These are phyloP conservation scores for Neurospora tetrasperma DNA, from an alignment of 495 filamentous ascomycete species.

Conservation along the genomic window DNA sequence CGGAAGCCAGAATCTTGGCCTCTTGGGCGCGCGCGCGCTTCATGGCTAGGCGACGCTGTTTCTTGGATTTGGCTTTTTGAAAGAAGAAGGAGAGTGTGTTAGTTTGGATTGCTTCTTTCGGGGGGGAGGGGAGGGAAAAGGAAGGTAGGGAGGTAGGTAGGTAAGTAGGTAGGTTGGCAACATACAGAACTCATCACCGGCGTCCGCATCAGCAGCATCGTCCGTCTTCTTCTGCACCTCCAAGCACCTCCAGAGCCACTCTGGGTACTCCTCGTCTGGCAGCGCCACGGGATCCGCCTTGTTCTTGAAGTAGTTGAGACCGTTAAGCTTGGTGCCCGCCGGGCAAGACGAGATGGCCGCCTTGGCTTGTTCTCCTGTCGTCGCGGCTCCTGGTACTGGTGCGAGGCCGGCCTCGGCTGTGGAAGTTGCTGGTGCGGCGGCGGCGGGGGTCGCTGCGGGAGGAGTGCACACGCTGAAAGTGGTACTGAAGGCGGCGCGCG, in stretches of 20 bases:
- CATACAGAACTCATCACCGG: conserved; percentile 67
- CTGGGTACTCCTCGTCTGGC: conserved; percentile 78
- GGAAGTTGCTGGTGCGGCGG: conserved; percentile 11
- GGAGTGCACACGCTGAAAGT: conserved; percentile 18
- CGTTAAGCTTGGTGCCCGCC: conserved; percentile 62
- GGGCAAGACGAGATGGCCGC: conserved; percentile 35
- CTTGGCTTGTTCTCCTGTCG: conserved; percentile 8
- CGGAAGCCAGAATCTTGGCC: conserved; percentile 52
- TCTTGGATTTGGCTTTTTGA: conserved; percentile 63
- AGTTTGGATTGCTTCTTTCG: neutral
- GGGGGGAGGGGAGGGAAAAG: neutral
- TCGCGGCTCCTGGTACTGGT: neutral
- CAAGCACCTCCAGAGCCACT: conserved; percentile 80
- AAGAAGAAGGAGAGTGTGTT: neutral
- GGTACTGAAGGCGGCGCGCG: conserved; percentile 21
- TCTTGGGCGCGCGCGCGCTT: conserved; percentile 54
- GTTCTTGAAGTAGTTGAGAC: conserved; percentile 80
- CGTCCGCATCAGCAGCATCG: conserved; percentile 29
- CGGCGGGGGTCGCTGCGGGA: conserved; percentile 15
- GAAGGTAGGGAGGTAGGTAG: neutral
- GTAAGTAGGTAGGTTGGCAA: neutral
- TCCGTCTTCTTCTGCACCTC: conserved; percentile 40
- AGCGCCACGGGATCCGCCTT: conserved; percentile 59
- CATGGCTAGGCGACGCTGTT: conserved; percentile 57
- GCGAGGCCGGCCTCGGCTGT: conserved; percentile 1